phyloP scores from a whole-genome alignment of 2,329 filamentous ascomycete genomes.

The Podosphaera aphanis region DNA sequence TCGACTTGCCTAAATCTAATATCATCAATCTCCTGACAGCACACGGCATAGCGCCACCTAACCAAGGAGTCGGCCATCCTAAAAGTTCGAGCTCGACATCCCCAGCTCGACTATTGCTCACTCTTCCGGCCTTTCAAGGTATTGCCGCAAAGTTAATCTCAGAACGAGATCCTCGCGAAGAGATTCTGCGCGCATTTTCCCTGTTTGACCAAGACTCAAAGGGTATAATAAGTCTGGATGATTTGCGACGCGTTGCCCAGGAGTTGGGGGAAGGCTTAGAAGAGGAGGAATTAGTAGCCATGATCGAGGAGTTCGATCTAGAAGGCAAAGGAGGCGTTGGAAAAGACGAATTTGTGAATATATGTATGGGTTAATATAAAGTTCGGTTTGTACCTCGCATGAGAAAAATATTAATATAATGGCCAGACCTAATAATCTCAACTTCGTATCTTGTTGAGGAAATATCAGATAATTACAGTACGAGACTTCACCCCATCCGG shows the following conservation, averaged over 20 bases:
- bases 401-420: too few relatives aligned
- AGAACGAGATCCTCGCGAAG: constrained; percentile 66
- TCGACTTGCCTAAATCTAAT: constrained; percentile 69
- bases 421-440: too few relatives aligned
- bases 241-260: constrained; percentile 65
- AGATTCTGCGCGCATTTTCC: constrained; percentile 75
- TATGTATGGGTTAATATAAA: constrained; percentile 16
- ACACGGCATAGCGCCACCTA: constrained; percentile 45
- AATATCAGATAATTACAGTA: too few relatives aligned
- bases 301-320: constrained; percentile 97
- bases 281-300: constrained; percentile 76
- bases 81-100: constrained; percentile 21
- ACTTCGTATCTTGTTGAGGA: too few relatives aligned
- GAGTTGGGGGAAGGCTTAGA: constrained; percentile 83
- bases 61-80: constrained; percentile 23
- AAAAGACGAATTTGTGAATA: constrained; percentile 36
- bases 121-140: constrained; percentile 46
- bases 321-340: constrained; percentile 68
- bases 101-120: constrained; percentile 36
- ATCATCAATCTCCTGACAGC: constrained; percentile 59
- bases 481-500: too few relatives aligned
- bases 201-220: constrained; percentile 87
- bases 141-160: constrained; percentile 63
- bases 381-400: too few relatives aligned
- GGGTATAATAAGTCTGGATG: constrained; percentile 71